Base-by-base conservation (phyloP, 805 yeast species). In the Blastobotrys americana region DNA sequence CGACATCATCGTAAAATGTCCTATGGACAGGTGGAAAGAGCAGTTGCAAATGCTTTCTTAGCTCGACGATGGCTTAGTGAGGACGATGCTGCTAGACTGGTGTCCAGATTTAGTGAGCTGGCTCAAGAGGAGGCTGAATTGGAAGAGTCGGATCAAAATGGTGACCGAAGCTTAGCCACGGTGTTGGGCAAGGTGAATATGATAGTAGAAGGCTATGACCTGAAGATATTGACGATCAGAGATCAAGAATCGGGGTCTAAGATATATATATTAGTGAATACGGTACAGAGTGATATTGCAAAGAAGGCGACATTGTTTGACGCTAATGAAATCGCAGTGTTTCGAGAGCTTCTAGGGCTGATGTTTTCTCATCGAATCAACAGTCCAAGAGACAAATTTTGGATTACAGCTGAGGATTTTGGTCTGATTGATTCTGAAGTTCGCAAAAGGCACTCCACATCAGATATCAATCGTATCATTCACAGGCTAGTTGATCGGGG, bases 261-360 rank as follows among this genome's bases (percentile, higher is more conserved):
- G 6, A 47, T 55, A 25, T 73, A 68, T 52, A 57, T 64, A 16
- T 66, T 73, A 37, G 63, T 73, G 19, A 75, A 76, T 53, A 61
- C 67, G 6, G 51, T 56, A 15, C 55, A 63, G 2, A 72, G 71
- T 39, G 71, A 66, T 3, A 51, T 69, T 2, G 66, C 72, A 18
- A 58, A 57, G 34, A 34, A 60, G 39, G 55, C 66, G 52, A 74
- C 68, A 41, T 51, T 41, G 50, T 69, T 60, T 41, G 48, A 62
- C 1, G 62, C 63, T 8, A 59, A 55, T 28, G 69, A 71, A 65
- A 71, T 76, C 47, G 66, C 62, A 37, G 51, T 71, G n/a, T 66
- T 78, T 21, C 77, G 75, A 44, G 66, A 61, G 18, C 56, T 76
- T 4, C 56, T 77, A 15, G 73, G 70, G 21, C 48, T 54, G 31